Conservation (phyloP, 768 basidiomycete species). For the Trametes villosa region DNA sequence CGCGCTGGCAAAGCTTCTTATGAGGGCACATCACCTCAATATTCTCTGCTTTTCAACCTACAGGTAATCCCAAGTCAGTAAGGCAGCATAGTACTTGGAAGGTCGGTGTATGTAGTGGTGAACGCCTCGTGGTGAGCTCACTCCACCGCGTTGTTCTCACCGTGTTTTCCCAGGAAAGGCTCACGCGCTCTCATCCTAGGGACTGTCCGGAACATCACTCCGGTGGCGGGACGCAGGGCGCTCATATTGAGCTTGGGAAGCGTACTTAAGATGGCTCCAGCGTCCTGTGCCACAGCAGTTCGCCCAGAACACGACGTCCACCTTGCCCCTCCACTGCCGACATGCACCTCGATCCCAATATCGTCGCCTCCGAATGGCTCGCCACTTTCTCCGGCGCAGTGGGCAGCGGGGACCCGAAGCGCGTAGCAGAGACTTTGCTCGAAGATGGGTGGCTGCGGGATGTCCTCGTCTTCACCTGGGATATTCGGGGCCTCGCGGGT, state of each 20-base stretch:
- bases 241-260: not conserved
- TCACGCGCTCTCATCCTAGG: not conserved
- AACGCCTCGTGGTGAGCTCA: too few species aligned
- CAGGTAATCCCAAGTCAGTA: too few species aligned
- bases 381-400: slow-evolving; percentile 28
- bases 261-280: not conserved
- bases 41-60: too few species aligned
- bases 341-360: slow-evolving; percentile 15
- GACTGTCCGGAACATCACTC: not conserved
- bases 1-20: too few species aligned
- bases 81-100: too few species aligned
- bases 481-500: slow-evolving; percentile 43
- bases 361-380: slow-evolving; percentile 37
- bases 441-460: slow-evolving; percentile 47
- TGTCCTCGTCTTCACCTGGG: slow-evolving; percentile 49
- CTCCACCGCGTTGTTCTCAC: not conserved
- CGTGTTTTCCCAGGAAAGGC: not conserved
- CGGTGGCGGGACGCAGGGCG: not conserved
- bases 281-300: not conserved
- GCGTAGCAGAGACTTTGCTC: slow-evolving; percentile 34
- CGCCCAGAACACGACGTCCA: not conserved
- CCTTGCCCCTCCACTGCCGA: not conserved
- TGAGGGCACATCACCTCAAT: too few species aligned
- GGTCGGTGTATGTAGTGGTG: too few species aligned
- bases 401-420: slow-evolving; percentile 27